Evolutionary conservation across 352 stramenopile genomes (phyloP), one percentile per base, ranked within the genome.

Genomic region (Globisporangium acanthophoron): DNA sequence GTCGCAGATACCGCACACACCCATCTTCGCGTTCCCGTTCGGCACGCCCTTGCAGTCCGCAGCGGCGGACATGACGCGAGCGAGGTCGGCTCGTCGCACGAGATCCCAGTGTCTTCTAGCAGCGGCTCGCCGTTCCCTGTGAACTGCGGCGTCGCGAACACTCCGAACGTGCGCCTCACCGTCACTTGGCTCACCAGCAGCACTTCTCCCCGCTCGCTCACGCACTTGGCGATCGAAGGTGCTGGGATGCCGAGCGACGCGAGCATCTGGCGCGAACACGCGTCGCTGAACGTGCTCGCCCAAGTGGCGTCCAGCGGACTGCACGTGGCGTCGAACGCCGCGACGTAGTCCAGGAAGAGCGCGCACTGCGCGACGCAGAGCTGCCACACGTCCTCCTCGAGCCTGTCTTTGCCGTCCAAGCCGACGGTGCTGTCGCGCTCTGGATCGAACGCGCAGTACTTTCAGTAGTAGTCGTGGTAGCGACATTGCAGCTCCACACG

Each of bases 361-460:
- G 21, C n/a, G 40, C 69, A 49, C 43, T 65, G 45, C 3, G 64
- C 57, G 40, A 74, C 24, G 51, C 70, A 74, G 1, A 69, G 52
- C 51, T 71, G 66, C 21, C 58, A 58, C 4, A 74, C 45, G 21
- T 70, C 61, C 51, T 78, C 64, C 16, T 64, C 35, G 18, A 78
- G 37, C 1, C 74, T 56, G 45, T 78, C 70, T 40, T 51, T 60
- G 27, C 70, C 70, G 20, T 70, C 61, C 1, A 71, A 44, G 3
- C 66, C 70, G 39, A 66, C 46, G 20, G 58, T 56, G 35, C 56
- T 56, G 54, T 78, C 58, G 24, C 53, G 27, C 43, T 78, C 70
- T 1, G 70, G 70, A 24, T 78, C 70, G 52, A 64, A 73, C 20
- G 70, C 65, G 48, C 70, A 78, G 39, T 61, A 73, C 31, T 54